These are phyloP conservation scores for Grifola frondosa DNA, from an alignment of 1,284 basidiomycete species.

Conservation along the genomic window DNA sequence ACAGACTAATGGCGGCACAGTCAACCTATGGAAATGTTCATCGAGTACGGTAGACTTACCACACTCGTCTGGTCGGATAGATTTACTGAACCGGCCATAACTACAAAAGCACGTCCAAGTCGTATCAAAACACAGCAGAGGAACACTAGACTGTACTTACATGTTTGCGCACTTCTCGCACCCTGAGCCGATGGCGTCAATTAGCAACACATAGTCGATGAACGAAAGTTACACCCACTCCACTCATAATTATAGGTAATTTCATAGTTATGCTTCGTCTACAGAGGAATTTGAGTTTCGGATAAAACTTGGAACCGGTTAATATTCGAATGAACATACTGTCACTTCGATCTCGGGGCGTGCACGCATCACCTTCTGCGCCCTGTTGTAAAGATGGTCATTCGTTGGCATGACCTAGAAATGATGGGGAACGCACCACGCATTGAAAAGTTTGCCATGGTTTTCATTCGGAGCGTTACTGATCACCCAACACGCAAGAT, in stretches of 20 bases:
- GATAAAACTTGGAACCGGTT: conserved; percentile 1
- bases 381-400: conserved; percentile 43
- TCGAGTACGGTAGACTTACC: conserved; percentile 40
- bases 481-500: conserved; percentile 81
- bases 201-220: not conserved
- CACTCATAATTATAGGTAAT: conserved; percentile 78
- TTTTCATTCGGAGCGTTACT: conserved; percentile 62
- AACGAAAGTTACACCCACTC: conserved; percentile 46
- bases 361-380: conserved; percentile 56
- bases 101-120: conserved; percentile 36
- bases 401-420: not conserved
- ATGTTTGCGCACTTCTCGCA: conserved; percentile 67
- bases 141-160: conserved; percentile 40
- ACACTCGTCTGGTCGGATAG: conserved; percentile 67
- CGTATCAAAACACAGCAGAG: not conserved
- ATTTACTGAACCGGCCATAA: conserved; percentile 77
- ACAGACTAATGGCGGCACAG: conserved; percentile 38
- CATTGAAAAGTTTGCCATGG: conserved; percentile 69
- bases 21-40: not conserved
- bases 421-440: conserved; percentile 49
- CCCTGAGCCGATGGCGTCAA: conserved; percentile 37
- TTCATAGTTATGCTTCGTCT: conserved; percentile 76
- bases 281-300: not conserved
- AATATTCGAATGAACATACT: conserved; percentile 40
- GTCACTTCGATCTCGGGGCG: conserved; percentile 70